phyloP scores from a whole-genome alignment of 495 filamentous ascomycete genomes.

The Polyplosphaeria fusca region DNA sequence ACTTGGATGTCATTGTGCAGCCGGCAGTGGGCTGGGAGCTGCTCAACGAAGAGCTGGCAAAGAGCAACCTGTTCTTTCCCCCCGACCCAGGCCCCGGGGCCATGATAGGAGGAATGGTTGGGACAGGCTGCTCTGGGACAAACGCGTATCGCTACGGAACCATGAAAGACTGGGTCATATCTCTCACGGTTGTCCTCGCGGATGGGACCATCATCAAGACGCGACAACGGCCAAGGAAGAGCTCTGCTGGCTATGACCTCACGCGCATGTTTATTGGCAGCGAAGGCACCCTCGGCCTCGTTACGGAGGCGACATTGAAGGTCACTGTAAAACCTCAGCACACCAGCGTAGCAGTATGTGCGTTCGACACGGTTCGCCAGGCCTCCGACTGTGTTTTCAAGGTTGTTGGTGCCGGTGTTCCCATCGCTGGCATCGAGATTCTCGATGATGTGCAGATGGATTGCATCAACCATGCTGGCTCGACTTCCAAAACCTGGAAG shows the following conservation, averaged over 20 bases:
- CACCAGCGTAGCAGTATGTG: constrained; percentile 78
- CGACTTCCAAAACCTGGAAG: constrained; percentile 68
- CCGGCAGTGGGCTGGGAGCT: constrained; percentile 77
- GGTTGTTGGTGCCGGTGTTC: constrained; percentile 75
- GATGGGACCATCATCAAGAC: constrained; percentile 93
- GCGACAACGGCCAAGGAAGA: constrained; percentile 71
- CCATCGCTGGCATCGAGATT: constrained; percentile 85
- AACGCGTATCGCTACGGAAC: constrained; percentile 93
- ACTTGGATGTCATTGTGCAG: constrained; percentile 79
- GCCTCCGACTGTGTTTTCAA: constrained; percentile 78
- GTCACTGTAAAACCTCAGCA: constrained; percentile 73
- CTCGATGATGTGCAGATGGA: constrained; percentile 93
- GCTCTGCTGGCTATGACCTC: constrained; percentile 81
- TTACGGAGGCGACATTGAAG: constrained; percentile 84
- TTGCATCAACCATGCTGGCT: constrained; percentile 79
- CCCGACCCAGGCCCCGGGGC: constrained; percentile 79
- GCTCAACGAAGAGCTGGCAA: constrained; percentile 67
- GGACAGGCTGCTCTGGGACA: constrained; percentile 88
- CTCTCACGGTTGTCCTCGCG: constrained; percentile 85
- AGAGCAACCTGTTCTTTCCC: constrained; percentile 74
- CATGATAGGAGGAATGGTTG: constrained; percentile 95
- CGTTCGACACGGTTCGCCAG: constrained; percentile 71
- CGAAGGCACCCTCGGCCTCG: constrained; percentile 87
- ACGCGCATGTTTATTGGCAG: constrained; percentile 83
- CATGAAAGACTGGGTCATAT: constrained; percentile 94